Evolutionary conservation across 129 eudicot species (phyloP), one percentile per base, ranked within the genome.

Genomic region (Solidago caesia): DNA sequence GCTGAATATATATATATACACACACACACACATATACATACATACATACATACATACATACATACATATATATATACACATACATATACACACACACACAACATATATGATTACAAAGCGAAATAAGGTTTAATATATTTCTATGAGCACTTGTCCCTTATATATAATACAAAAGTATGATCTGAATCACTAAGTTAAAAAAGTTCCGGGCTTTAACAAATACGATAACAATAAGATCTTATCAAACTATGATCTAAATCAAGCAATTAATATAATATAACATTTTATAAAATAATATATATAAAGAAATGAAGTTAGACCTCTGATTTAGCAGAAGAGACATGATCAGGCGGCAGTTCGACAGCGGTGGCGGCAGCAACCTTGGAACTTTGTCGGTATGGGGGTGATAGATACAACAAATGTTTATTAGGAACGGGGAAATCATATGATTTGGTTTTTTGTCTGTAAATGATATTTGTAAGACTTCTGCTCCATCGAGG

Each of bases 401-500:
- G 77, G 5, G 84, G 80, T 3, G 53, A 53, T 53, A 57, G 41
- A 15, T 61, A 64, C 8, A 33, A 33, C 39, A 33, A 33, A 33
- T 33, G 39, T 33, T 33, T 33, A 33, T 33, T 33, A 33, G 39
- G 39, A 33, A 33, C 3, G 39, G 39, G 3, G 39, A 70, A 41
- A 81, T 75, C 80, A 25, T 25, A 64, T 42, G 82, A 78, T 78
- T 26, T 71, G 44, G 21, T 78, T 25, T 71, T 78, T 25, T 71
- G 77, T 48, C 13, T 26, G 67, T 44, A 71, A 8, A 75, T 14
- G 70, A 49, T 71, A 29, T 77, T 62, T 52, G 62, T 77, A 7
- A 81, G 67, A 44, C 73, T 65, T n/a, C 68, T 64, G 68, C 80
- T 81, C 84, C 84, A 81, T 69, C 77, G 79, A 68, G 76, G 76